phyloP scores from a whole-genome alignment of 208 protist species.

The Acanthamoeba healyi region DNA sequence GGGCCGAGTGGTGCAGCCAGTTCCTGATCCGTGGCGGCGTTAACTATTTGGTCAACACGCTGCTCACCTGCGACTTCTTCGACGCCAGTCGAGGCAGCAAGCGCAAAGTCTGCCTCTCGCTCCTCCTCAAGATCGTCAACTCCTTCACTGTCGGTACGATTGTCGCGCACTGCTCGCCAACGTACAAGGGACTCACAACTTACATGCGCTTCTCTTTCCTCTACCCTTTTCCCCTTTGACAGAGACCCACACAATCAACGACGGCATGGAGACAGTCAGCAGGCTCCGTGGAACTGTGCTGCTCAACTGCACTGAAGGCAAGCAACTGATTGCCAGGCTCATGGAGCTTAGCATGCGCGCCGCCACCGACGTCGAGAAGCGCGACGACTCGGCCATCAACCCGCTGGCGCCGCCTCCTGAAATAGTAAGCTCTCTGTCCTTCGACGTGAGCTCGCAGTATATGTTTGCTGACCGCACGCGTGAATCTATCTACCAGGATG shows the following conservation, averaged over 20 bases:
- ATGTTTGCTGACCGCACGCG: neutral
- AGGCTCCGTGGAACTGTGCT: neutral
- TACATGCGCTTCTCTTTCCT: neutral
- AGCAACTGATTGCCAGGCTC: neutral
- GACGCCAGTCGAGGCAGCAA: conserved; percentile 76
- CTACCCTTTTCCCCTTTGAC: neutral
- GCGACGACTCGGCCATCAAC: neutral
- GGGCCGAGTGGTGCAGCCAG: conserved; percentile 73
- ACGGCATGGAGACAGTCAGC: conserved; percentile 47
- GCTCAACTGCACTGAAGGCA: conserved; percentile 11
- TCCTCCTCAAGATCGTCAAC: conserved; percentile 79
- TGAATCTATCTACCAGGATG: neutral
- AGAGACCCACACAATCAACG: conserved; percentile 29
- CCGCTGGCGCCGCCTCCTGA: neutral
- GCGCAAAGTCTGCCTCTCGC: conserved; percentile 75
- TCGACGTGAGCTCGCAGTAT: neutral
- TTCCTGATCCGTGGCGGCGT: conserved; percentile 73
- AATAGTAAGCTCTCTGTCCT: neutral
- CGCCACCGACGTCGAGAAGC: conserved; percentile 43
- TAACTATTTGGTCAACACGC: conserved; percentile 66
- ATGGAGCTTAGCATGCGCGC: conserved; percentile 47
- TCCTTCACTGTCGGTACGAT: conserved; percentile 60
- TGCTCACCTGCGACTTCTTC: conserved; percentile 76
- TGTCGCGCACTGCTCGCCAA: neutral
- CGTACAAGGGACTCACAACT: too few relatives aligned